phyloP scores from a whole-genome alignment of 169 alveolate species.

The Plasmodium vinckei region DNA sequence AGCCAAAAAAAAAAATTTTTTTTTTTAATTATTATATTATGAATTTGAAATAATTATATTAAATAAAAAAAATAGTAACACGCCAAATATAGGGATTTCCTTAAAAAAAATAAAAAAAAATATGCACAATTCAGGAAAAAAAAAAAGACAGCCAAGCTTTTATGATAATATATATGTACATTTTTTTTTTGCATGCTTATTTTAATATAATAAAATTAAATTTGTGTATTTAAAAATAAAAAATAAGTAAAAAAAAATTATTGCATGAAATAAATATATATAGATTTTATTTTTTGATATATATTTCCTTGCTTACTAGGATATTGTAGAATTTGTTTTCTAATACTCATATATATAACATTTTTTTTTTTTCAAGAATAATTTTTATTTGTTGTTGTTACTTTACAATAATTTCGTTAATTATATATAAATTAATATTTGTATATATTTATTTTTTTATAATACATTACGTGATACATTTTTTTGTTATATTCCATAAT shows the following conservation, averaged over 20 bases:
- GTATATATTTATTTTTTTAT: not conserved
- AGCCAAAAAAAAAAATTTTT: not conserved
- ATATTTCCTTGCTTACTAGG: too few relatives aligned
- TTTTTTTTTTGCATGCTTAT: too few relatives aligned
- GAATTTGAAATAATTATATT: not conserved
- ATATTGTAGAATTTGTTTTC: too few relatives aligned
- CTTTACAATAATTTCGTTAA: not conserved
- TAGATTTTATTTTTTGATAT: too few relatives aligned
- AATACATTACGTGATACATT: conserved; percentile 5
- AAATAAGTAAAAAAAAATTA: too few relatives aligned
- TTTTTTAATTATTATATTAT: conserved; percentile 14
- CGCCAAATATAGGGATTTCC: conserved; percentile 1
- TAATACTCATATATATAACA: too few relatives aligned
- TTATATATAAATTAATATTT: conserved; percentile 6
- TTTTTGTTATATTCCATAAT: conserved; percentile 6
- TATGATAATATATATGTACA: too few relatives aligned
- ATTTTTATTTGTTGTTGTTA: not conserved
- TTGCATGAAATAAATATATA: too few relatives aligned
- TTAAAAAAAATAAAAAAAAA: conserved; percentile 18
- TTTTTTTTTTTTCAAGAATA: too few relatives aligned
- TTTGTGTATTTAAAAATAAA: too few relatives aligned
- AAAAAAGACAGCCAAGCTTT: conserved; percentile 9
- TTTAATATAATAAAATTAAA: too few relatives aligned
- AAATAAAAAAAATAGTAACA: not conserved
- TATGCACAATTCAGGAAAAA: conserved; percentile 42